These are phyloP conservation scores for Obelidium mucronatum DNA, from an alignment of 192 early-diverging fungal genomes.

Conservation along the genomic window DNA sequence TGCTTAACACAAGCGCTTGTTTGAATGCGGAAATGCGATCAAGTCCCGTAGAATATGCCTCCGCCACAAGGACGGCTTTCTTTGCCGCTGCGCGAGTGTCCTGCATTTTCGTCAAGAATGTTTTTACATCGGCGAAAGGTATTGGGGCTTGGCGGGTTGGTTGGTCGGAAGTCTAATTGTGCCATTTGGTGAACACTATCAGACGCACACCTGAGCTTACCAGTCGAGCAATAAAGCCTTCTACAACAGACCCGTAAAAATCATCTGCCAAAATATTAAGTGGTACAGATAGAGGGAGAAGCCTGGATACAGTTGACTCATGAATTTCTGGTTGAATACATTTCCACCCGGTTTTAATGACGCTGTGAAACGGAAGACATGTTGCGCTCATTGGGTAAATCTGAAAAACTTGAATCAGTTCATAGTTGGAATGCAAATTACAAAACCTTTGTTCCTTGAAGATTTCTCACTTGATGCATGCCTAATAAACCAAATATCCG, in stretches of 20 bases:
- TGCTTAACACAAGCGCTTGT: constrained; percentile 57
- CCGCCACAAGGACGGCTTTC: constrained; percentile 58
- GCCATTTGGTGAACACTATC: too few relatives aligned
- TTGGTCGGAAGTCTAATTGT: neutral
- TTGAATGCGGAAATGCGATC: constrained; percentile 70
- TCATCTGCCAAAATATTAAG: constrained; percentile 64
- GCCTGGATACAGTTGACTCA: constrained; percentile 55
- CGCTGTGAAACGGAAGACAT: constrained; percentile 71
- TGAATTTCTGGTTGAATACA: constrained; percentile 61
- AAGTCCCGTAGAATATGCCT: constrained; percentile 62
- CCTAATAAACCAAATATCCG: neutral
- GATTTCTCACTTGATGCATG: neutral
- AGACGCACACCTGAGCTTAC: too few relatives aligned
- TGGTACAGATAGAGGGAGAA: constrained; percentile 63
- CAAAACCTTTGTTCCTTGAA: too few relatives aligned
- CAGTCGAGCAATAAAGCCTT: constrained; percentile 44
- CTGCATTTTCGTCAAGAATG: constrained; percentile 59
- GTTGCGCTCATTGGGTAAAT: constrained; percentile 44
- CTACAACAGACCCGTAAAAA: constrained; percentile 69
- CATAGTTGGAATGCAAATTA: too few relatives aligned
- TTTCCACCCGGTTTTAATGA: constrained; percentile 57
- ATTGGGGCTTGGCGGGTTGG: neutral
- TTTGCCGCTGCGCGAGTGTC: constrained; percentile 59
- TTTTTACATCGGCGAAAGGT: constrained; percentile 58
- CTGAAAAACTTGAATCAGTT: constrained; percentile 21